Evolutionary conservation across 2,329 filamentous ascomycete species (phyloP), one percentile per base, ranked within the genome.

Genomic region (Stagonosporopsis cucurbitacearum): DNA sequence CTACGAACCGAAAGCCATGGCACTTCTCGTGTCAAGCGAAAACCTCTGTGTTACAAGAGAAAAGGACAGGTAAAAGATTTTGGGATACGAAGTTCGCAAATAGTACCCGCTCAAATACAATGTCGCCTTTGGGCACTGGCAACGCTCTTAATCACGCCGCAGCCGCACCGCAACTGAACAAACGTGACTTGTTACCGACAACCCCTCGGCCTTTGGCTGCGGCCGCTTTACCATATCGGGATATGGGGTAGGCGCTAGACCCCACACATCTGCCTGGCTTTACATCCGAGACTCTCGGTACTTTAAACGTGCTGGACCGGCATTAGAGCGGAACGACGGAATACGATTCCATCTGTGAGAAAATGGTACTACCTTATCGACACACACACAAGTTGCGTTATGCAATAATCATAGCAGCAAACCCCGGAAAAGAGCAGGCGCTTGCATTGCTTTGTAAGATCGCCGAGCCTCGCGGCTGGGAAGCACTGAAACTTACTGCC

Each of bases 181-280:
- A 68, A 60, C 54, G 64, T 68, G 65, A 68, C 65, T 52, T 61
- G 66, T 68, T 68, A 59, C 65, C 65, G 65, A 63, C 61, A 33
- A 54, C 50, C 59, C 64, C 64, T 67, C 64, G 65, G 65, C 44
- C 54, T 54, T 54, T 30, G 15, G 26, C 35, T 26, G 40, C 48
- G 32, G 44, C 49, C 61, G 48, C 63, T 32, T 46, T 50, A 13
- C 61, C 53, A 26, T 40, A 45, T 57, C 33, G 12, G 42, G 45
- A 23, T 20, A 48, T 49, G 59, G 54, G 58, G 52, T 54, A 48
- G 47, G 42, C 39, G 46, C 53, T 40, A 41, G 49, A 13, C 26
- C 41, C 65, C 59, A 66, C 65, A 44, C 40, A 50, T 52, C 47
- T 58, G 56, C 58, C 56, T 58, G 40, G 37, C 5, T n/a, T 35